Evolutionary conservation across 1,284 basidiomycete genomes (phyloP).

Genomic region (Chalciporus sp.): DNA sequence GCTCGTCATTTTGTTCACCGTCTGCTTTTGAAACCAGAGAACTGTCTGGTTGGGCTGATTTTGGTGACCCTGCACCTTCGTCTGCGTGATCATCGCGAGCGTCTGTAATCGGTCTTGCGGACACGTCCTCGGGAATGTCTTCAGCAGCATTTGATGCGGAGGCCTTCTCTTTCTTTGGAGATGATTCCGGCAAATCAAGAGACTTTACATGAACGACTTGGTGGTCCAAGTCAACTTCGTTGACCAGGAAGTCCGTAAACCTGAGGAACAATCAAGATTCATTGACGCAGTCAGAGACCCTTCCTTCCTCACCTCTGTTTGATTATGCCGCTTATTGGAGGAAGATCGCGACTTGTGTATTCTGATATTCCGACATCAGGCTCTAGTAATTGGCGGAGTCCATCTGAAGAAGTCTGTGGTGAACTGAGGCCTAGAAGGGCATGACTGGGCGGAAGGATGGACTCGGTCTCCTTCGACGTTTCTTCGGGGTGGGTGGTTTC

Average conservation of each 20-base stretch:
- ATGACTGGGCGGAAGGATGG: conserved; percentile 74
- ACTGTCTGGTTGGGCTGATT: conserved; percentile 1
- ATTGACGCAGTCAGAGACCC: conserved; percentile 4
- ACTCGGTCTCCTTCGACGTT: conserved; percentile 12
- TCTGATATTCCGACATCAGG: conserved; percentile 90
- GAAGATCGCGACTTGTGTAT: conserved; percentile 74
- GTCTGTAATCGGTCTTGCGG: background rate
- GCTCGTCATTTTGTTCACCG: conserved; percentile 9
- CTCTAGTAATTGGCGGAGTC: conserved; percentile 66
- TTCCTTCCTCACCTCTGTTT: conserved; percentile 77
- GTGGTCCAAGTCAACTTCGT: conserved; percentile 81
- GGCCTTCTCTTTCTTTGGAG: conserved; percentile 39
- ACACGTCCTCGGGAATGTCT: conserved; percentile 6
- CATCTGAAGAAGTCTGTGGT: conserved; percentile 49
- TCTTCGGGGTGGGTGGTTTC: conserved; percentile 9
- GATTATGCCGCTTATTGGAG: conserved; percentile 86
- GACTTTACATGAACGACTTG: conserved; percentile 80
- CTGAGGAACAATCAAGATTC: conserved; percentile 43
- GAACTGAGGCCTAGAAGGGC: conserved; percentile 58
- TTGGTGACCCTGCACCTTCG: conserved; percentile 9
- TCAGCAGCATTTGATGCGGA: conserved; percentile 14
- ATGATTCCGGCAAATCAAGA: conserved; percentile 67
- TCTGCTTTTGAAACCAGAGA: background rate
- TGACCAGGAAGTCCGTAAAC: conserved; percentile 94
- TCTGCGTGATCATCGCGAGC: background rate